A percentile compares a stretch with the other conserved stretches of the same genome.
Evolutionary conservation across 108 stramenopile species (phyloP).

Genomic region (Cyclotella baltica): DNA sequence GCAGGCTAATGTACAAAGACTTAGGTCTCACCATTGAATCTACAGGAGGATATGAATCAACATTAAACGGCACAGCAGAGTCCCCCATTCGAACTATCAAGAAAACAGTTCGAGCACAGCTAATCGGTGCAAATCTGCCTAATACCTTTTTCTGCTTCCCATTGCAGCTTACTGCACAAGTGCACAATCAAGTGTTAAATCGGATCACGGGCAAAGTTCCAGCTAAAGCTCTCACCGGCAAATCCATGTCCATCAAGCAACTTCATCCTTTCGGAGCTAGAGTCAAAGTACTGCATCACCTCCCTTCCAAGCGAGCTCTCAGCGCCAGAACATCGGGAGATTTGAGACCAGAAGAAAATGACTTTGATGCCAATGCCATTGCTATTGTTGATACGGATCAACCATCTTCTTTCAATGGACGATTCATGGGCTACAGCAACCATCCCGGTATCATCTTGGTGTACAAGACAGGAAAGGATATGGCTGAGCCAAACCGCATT

Average conservation of each 20-base stretch:
- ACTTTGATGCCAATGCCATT: neutral
- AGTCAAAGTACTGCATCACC: neutral
- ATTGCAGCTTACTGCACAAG: neutral
- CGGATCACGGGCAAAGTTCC: neutral
- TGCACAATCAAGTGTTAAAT: neutral
- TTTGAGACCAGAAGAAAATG: neutral
- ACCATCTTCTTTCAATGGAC: neutral
- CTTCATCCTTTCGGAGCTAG: neutral
- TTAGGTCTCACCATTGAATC: conserved; percentile 8
- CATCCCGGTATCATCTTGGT: neutral
- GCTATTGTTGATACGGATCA: neutral
- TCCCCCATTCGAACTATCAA: conserved; percentile 11
- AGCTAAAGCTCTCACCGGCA: neutral
- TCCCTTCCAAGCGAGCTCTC: neutral
- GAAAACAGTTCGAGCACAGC: neutral
- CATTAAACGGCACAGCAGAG: conserved; percentile 3
- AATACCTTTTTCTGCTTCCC: conserved; percentile 7
- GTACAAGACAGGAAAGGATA: neutral
- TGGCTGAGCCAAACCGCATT: neutral
- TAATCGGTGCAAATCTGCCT: neutral
- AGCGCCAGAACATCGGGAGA: neutral
- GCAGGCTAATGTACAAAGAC: neutral
- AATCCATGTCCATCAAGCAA: neutral
- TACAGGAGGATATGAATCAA: conserved; percentile 17
- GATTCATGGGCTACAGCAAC: conserved; percentile 6